phyloP scores from a whole-genome alignment of 2,329 filamentous ascomycete genomes.

The Aspergillus amoenus region DNA sequence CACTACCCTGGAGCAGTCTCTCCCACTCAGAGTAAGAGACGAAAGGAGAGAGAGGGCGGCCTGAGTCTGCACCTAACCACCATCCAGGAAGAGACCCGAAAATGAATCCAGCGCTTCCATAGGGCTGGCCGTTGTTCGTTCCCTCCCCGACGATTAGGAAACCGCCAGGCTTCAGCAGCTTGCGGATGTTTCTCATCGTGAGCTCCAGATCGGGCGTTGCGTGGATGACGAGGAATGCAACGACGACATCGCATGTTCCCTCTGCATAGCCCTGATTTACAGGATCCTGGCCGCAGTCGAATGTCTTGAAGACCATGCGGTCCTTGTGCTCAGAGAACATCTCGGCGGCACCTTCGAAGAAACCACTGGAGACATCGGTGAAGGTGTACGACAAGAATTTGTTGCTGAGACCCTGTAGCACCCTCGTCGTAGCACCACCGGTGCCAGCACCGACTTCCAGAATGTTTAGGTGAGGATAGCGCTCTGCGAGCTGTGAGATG shows the following conservation, averaged over 20 bases:
- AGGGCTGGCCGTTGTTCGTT: neutral
- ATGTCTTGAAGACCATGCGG: constrained; percentile 31
- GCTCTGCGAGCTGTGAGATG: constrained; percentile 30
- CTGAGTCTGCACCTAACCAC: neutral
- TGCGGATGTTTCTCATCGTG: constrained; percentile 30
- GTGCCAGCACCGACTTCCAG: constrained; percentile 36
- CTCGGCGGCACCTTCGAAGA: constrained; percentile 39
- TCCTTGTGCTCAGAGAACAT: constrained; percentile 22
- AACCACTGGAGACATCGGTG: constrained; percentile 47
- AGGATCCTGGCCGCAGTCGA: constrained; percentile 32
- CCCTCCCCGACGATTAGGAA: neutral
- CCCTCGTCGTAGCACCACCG: constrained; percentile 40
- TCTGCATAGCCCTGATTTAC: constrained; percentile 34
- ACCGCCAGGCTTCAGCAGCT: constrained; percentile 45
- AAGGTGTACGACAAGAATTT: constrained; percentile 40
- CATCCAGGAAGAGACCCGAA: neutral
- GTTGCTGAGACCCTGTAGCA: constrained; percentile 33
- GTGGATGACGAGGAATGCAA: constrained; percentile 43
- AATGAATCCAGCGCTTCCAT: neutral
- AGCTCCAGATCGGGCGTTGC: constrained; percentile 30
- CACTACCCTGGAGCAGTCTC: neutral
- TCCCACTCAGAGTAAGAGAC: neutral
- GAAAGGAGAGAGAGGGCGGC: neutral
- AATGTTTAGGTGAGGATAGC: constrained; percentile 38
- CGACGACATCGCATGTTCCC: constrained; percentile 35